Conservation (phyloP, 164 flowering plant species). For the Brasenia schreberi region DNA sequence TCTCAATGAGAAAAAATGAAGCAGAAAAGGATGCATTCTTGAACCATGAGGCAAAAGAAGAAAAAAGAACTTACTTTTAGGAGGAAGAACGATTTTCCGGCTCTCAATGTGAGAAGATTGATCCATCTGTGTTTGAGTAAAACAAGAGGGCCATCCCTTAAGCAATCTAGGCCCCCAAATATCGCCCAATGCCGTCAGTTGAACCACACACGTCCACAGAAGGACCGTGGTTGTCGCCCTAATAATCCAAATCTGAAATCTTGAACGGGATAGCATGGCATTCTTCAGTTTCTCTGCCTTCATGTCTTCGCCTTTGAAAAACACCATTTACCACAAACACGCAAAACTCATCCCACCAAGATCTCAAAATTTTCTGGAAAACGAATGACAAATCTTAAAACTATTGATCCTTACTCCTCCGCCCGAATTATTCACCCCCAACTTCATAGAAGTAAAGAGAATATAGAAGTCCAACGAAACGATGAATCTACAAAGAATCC, state of each 20-base stretch:
- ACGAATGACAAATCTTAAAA: background rate
- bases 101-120: background rate
- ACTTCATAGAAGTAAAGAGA: background rate
- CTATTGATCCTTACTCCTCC: background rate
- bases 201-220: slow-evolving; percentile 83
- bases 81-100: slow-evolving; percentile 13
- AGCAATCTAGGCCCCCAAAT: slow-evolving; percentile 71
- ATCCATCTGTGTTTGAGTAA: slow-evolving; percentile 13
- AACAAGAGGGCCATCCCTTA: slow-evolving; percentile 90
- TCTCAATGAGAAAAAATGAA: background rate
- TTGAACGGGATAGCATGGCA: slow-evolving; percentile 18
- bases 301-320: slow-evolving; percentile 6
- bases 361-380: background rate
- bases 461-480: background rate
- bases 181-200: slow-evolving; percentile 63
- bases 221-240: slow-evolving; percentile 70
- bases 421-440: background rate
- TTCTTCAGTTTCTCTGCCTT: slow-evolving; percentile 35
- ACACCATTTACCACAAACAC: background rate
- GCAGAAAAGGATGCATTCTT: background rate
- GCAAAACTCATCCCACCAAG: background rate
- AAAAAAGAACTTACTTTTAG: slow-evolving; percentile 18
- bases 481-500: too few relatives aligned
- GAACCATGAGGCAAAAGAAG: background rate
- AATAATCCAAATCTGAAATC: slow-evolving; percentile 72